Base-by-base conservation (phyloP, 192 early-diverging fungal species). In the Geosiphon pyriformis region DNA sequence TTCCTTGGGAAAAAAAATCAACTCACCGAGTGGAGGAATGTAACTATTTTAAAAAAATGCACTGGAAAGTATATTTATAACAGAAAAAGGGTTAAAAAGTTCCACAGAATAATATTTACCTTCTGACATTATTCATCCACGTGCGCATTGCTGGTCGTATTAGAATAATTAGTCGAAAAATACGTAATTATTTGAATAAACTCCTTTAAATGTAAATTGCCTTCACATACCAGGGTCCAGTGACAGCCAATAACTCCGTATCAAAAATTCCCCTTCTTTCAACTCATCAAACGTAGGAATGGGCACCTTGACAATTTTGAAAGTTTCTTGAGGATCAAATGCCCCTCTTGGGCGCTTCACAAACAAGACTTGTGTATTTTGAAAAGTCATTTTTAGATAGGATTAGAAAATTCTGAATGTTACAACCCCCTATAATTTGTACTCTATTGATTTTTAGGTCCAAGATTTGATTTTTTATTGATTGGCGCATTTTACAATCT, bases 91-190 rank as follows among this genome's bases (percentile, higher is more conserved):
- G 30, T 27, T 26, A 29, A 29, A 46, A 49, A 25, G n/a, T n/a
- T 37, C 35, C 33, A 35, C 3, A 49, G 6, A 8, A 2, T 1
- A 32, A 1, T 31, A 56, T 61, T 72, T 72, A 78, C 76, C 70
- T 74, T 57, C 73, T 74, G 7, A 54, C 46, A 63, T 79, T 62
- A 48, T 69, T 73, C 78, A 81, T 76, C 78, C 78, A 80, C 37
- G 71, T 72, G 15, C 80, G 78, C 74, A 76, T 76, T 26, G 79
- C 72, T 76, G n/a, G 30, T 32, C 22, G 50, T 20, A 53, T 23
- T 15, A 32, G 59, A 54, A 18, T 55, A 34, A 27, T 20, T 23
- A 61, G 15, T 42, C 15, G 17, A 30, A 49, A 49, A 50, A 26
- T 8, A 30, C 2, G 11, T 0, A 31, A 23, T 8, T 11, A 2